phyloP scores from a whole-genome alignment of 2,329 filamentous ascomycete species.

The Colletotrichum tofieldiae region DNA sequence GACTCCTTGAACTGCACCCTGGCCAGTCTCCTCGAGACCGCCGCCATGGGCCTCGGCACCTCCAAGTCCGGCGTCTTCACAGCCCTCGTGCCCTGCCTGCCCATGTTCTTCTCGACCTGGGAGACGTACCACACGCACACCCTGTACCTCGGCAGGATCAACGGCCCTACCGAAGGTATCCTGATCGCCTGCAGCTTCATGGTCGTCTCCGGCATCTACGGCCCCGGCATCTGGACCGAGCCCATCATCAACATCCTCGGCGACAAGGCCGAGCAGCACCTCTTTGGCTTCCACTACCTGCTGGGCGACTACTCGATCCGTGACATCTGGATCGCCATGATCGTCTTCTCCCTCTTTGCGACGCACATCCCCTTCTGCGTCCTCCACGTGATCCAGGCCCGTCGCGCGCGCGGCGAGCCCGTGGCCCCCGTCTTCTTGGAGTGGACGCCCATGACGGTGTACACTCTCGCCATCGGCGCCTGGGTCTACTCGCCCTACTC shows the following conservation, averaged over 20 bases:
- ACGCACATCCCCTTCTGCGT: constrained; percentile 92
- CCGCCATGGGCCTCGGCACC: constrained; percentile 91
- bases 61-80: constrained; percentile 91
- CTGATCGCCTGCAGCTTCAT: constrained; percentile 91
- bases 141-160: constrained; percentile 95
- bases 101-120: constrained; percentile 99
- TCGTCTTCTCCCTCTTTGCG: constrained; percentile 76
- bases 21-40: constrained; percentile 90
- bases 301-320: constrained; percentile 83
- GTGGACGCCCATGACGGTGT: constrained; percentile 93
- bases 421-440: constrained; percentile 89
- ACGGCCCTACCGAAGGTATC: constrained; percentile 95
- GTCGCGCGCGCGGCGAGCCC: constrained; percentile 80
- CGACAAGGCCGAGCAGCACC: constrained; percentile 63
- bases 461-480: constrained; percentile 79
- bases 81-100: constrained; percentile 89
- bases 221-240: constrained; percentile 88
- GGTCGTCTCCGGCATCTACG: constrained; percentile 88
- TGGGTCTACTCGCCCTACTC: constrained; percentile 96
- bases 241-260: constrained; percentile 81
- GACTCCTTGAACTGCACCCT: constrained; percentile 98
- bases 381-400: constrained; percentile 85
- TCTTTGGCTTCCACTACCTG: constrained; percentile 68
- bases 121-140: constrained; percentile 99
- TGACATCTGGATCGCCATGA: constrained; percentile 88